Conservation (phyloP, 331 rosid genomes). For the Rhamnella rubrinervis region DNA sequence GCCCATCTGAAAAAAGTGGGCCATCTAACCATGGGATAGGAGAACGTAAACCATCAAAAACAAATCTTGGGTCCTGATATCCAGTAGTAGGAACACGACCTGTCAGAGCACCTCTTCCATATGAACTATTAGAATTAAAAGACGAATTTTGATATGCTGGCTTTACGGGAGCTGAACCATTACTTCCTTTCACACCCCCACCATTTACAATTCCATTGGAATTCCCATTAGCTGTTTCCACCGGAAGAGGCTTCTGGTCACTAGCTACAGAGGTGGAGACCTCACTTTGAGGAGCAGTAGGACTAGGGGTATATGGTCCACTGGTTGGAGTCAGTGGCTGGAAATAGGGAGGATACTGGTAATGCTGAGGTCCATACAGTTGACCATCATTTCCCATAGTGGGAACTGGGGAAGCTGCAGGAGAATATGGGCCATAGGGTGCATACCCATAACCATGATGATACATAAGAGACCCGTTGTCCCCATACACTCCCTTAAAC, state of each 20-base stretch:
- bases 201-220: constrained; percentile 53
- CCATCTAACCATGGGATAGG: constrained; percentile 63
- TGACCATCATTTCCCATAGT: constrained; percentile 95
- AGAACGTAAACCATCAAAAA: constrained; percentile 53
- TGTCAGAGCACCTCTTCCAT: constrained; percentile 47
- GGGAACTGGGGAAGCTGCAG: constrained; percentile 92
- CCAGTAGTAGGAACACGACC: constrained; percentile 62
- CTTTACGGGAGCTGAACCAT: constrained; percentile 38
- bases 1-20: constrained; percentile 72
- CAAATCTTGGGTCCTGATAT: constrained; percentile 71
- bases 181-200: constrained; percentile 55
- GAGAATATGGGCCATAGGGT: constrained; percentile 78
- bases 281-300: constrained; percentile 63
- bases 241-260: constrained; percentile 71
- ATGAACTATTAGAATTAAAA: constrained; percentile 46
- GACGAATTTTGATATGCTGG: constrained; percentile 39
- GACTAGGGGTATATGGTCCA: constrained; percentile 65
- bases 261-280: constrained; percentile 61
- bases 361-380: constrained; percentile 93
- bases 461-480: constrained; percentile 80
- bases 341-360: constrained; percentile 92
- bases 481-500: constrained; percentile 84
- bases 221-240: constrained; percentile 62
- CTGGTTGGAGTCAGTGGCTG: constrained; percentile 81
- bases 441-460: constrained; percentile 92